Percentiles rank a stretch among this genome's conserved stretches.
Evolutionary conservation across 257 asterid species (phyloP).

Genomic region (Ajuga chamaepitys): DNA sequence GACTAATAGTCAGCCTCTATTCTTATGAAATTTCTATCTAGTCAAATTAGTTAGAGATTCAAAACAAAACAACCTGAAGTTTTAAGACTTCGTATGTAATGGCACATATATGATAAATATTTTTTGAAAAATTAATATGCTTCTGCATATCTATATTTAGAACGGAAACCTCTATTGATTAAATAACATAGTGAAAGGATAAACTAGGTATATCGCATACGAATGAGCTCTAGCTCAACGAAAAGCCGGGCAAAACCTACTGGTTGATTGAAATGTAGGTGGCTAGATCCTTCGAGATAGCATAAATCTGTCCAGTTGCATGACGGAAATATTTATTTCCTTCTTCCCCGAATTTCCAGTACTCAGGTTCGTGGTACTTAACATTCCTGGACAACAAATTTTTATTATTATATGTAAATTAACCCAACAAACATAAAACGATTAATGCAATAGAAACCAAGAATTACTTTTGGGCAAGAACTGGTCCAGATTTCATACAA

Average conservation of each 20-base stretch:
- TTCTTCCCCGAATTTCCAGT: slow-evolving; percentile 85
- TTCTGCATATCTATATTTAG: neutral
- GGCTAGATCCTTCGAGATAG: slow-evolving; percentile 79
- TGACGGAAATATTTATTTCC: slow-evolving; percentile 79
- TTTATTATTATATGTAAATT: neutral
- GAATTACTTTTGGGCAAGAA: slow-evolving; percentile 61
- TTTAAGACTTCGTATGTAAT: too few relatives aligned
- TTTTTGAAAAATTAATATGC: neutral
- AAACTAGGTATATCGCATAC: too few relatives aligned
- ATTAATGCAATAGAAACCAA: neutral
- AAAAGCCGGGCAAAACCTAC: slow-evolving; percentile 36
- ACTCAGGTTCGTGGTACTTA: slow-evolving; percentile 80
- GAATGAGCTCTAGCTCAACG: neutral
- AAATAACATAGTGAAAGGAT: too few relatives aligned
- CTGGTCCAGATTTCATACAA: slow-evolving; percentile 91
- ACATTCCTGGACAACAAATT: slow-evolving; percentile 44
- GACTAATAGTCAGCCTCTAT: neutral
- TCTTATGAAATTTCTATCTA: too few relatives aligned
- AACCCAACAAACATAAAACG: neutral
- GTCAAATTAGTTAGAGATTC: neutral
- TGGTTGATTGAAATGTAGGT: slow-evolving; percentile 78
- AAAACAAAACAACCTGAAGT: too few relatives aligned
- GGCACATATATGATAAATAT: too few relatives aligned
- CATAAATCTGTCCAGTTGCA: slow-evolving; percentile 86
- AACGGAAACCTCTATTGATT: too few relatives aligned